phyloP scores from a whole-genome alignment of 192 early-diverging fungal species.

The Coemansia sp. region DNA sequence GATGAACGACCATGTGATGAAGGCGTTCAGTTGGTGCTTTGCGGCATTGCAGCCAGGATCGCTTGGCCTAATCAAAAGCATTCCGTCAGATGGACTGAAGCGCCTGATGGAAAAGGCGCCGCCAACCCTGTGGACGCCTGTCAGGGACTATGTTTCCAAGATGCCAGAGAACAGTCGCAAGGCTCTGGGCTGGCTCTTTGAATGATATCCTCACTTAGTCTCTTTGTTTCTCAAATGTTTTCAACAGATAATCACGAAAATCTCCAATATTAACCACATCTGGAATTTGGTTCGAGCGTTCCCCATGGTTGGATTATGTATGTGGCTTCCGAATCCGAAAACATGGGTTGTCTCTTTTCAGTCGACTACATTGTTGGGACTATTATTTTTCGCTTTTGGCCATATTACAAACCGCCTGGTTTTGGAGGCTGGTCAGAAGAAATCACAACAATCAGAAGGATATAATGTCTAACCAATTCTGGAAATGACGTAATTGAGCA shows the following conservation, averaged over 20 bases:
- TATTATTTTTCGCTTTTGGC: background rate
- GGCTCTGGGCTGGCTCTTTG: background rate
- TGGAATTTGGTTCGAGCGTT: no score
- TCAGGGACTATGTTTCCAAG: constrained; percentile 38
- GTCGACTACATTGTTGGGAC: background rate
- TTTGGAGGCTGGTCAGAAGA: background rate
- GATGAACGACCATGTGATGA: constrained; percentile 18
- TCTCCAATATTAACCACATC: no score
- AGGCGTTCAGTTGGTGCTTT: constrained; percentile 30
- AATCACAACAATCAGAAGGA: background rate
- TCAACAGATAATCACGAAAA: background rate
- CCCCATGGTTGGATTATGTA: background rate
- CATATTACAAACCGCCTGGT: background rate
- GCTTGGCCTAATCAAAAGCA: constrained; percentile 28
- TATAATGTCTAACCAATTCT: background rate
- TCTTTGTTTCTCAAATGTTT: background rate
- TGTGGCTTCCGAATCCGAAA: background rate
- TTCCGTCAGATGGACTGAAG: constrained; percentile 33
- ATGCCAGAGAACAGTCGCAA: constrained; percentile 33
- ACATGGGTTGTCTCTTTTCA: background rate
- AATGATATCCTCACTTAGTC: background rate
- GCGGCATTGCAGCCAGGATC: constrained; percentile 31
- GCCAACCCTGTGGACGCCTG: background rate
- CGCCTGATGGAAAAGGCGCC: constrained; percentile 22
- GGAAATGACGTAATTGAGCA: background rate